A percentile compares a stretch with the other conserved stretches of the same genome.
phyloP scores from a whole-genome alignment of 371 early-diverging fungal species.

The Mortierella sp. region DNA sequence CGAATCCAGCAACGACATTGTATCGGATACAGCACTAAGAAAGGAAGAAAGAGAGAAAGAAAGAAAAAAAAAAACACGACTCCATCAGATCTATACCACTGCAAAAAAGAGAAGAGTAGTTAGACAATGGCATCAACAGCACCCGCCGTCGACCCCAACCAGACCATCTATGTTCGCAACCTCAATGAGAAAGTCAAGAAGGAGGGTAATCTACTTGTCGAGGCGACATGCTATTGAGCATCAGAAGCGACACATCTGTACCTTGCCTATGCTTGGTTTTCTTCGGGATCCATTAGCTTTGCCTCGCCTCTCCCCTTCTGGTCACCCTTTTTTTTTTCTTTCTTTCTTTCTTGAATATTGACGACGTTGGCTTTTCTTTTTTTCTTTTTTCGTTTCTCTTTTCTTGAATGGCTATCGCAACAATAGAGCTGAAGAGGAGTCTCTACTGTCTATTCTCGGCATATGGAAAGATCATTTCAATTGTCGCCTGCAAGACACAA shows the following conservation, averaged over 20 bases:
- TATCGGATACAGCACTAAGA: background rate
- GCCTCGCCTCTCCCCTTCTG: background rate
- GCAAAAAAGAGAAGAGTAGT: background rate
- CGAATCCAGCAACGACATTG: background rate
- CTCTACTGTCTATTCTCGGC: conserved; percentile 82
- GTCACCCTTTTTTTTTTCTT: background rate
- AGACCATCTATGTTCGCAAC: conserved; percentile 75
- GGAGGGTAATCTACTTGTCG: conserved; percentile 58
- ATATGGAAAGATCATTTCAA: conserved; percentile 86
- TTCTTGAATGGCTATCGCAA: background rate
- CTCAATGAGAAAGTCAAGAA: conserved; percentile 73
- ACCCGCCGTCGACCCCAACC: conserved; percentile 59
- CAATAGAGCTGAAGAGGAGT: conserved; percentile 71
- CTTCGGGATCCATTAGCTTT: no score
- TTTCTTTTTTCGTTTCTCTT: background rate
- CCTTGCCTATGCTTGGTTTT: no score
- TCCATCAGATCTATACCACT: background rate
- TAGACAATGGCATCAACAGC: conserved; percentile 24
- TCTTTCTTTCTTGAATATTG: background rate
- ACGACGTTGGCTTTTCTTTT: background rate
- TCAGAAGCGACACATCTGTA: no score
- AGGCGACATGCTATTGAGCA: no score
- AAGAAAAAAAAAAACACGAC: background rate
- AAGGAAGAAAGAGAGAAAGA: background rate
- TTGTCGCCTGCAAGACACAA: conserved; percentile 80